Conservation (phyloP, 176 grass and related monocot genomes). For the Poa pratensis region DNA sequence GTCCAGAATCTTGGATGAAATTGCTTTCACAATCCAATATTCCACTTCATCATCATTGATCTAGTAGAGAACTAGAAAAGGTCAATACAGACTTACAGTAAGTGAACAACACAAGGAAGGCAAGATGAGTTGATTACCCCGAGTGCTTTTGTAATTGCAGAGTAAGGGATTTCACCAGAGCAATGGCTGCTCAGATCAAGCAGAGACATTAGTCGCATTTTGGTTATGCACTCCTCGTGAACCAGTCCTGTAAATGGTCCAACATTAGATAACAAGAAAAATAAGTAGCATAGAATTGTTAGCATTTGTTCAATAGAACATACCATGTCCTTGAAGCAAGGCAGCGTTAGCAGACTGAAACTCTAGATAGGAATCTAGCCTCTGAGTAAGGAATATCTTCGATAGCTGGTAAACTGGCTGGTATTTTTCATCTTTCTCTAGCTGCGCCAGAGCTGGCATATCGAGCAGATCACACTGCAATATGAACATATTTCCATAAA, state of each 20-base stretch:
- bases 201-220: slow-evolving; percentile 90
- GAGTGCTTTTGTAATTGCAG: slow-evolving; percentile 76
- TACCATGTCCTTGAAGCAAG: slow-evolving; percentile 77
- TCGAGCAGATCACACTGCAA: slow-evolving; percentile 90
- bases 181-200: slow-evolving; percentile 76
- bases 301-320: not conserved
- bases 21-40: slow-evolving; percentile 94
- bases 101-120: not conserved
- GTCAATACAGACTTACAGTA: not conserved
- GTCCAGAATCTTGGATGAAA: slow-evolving; percentile 72
- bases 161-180: slow-evolving; percentile 76
- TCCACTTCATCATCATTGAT: slow-evolving; percentile 93
- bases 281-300: not conserved
- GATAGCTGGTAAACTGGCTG: slow-evolving; percentile 65
- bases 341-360: slow-evolving; percentile 73
- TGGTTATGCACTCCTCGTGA: slow-evolving; percentile 87
- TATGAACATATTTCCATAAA: slow-evolving; percentile 33
- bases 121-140: slow-evolving; percentile 43
- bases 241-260: slow-evolving; percentile 53
- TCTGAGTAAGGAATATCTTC: slow-evolving; percentile 87
- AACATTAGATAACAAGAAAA: slow-evolving; percentile 32
- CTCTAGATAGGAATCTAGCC: slow-evolving; percentile 77
- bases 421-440: slow-evolving; percentile 87
- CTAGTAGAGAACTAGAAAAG: slow-evolving; percentile 39
- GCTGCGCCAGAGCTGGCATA: slow-evolving; percentile 78